These are phyloP conservation scores for Aspergillus terreus DNA, from an alignment of 2,329 filamentous ascomycete species.

Conservation along the genomic window DNA sequence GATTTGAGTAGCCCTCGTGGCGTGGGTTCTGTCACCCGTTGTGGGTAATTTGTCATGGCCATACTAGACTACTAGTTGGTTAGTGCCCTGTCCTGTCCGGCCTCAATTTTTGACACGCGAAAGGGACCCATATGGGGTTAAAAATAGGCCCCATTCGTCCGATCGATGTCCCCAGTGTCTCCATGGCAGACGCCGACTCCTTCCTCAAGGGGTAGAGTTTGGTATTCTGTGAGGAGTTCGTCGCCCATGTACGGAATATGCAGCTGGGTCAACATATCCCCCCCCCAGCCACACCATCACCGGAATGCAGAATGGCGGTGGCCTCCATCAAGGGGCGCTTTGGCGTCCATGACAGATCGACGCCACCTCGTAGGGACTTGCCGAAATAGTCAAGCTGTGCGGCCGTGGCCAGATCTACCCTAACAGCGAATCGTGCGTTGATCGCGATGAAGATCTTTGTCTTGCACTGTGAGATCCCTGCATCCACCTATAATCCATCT, in stretches of 20 bases:
- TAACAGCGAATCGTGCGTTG: background rate
- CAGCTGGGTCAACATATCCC: background rate
- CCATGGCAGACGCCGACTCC: background rate
- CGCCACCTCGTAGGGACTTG: constrained; percentile 1
- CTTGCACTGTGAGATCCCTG: background rate
- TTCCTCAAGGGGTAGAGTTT: constrained; percentile 4
- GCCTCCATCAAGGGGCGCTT: constrained; percentile 1
- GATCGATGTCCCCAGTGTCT: background rate
- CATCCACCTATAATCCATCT: no score
- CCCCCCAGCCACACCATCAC: background rate
- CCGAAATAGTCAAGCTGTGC: background rate
- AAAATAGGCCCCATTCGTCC: background rate
- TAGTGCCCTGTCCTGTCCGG: background rate
- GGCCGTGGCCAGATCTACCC: background rate
- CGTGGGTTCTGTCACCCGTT: constrained; percentile 2
- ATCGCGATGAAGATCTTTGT: background rate
- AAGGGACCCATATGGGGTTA: background rate
- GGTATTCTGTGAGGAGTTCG: background rate
- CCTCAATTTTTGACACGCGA: constrained; percentile 1
- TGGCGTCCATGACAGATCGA: constrained; percentile 1
- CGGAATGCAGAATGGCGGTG: background rate
- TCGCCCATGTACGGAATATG: background rate
- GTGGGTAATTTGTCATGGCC: constrained; percentile 10
- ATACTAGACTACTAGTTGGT: no score
- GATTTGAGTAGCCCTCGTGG: constrained; percentile 11